Base-by-base conservation (phyloP, 1,139 yeast species). In the Geotrichum restrictum region DNA sequence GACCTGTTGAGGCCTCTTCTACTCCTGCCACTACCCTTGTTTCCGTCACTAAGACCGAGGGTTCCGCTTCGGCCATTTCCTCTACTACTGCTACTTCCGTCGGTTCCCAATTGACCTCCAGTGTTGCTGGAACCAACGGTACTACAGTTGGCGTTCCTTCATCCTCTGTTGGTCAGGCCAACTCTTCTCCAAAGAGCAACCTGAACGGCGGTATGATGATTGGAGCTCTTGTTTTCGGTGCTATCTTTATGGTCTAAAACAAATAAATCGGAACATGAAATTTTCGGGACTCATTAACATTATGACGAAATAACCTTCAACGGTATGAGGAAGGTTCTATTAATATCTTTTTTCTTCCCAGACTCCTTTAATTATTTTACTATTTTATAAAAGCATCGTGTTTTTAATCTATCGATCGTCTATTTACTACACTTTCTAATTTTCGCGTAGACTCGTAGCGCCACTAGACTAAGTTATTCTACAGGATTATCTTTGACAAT, bases 21-120 rank as follows among this genome's bases (percentile, higher is more conserved):
- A 10, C 39, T n/a, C 27, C 41, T 34, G 21, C 14, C 40, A 43
- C 52, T 22, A 47, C 51, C 3, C 14, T 47, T 39, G 45, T 32
- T 5, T 43, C 36, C n/a, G 47, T 43, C 3, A 24, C 44, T 27
- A 24, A 37, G 22, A 4, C 32, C 34, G 47, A 48, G 16, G 40
- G 16, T 19, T 29, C 51, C 22, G 31, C 18, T 13, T 3, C 36
- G 3, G 39, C 31, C 37, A 38, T 31, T 11, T 3, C 45, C 11
- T 27, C 40, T 37, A 11, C 47, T 16, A 18, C 38, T 14, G 13
- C 48, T 22, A 7, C 43, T 37, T 21, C 43, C 19, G 45, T n/a
- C n/a, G 37, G 22, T 19, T 5, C 33, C 10, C 29, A 49, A 11
- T 13, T 34, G 22, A 19, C 13, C 34, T 11, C 53, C 11, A 41